phyloP scores from a whole-genome alignment of 306 rosid species.

The Ochetophila trinervis region DNA sequence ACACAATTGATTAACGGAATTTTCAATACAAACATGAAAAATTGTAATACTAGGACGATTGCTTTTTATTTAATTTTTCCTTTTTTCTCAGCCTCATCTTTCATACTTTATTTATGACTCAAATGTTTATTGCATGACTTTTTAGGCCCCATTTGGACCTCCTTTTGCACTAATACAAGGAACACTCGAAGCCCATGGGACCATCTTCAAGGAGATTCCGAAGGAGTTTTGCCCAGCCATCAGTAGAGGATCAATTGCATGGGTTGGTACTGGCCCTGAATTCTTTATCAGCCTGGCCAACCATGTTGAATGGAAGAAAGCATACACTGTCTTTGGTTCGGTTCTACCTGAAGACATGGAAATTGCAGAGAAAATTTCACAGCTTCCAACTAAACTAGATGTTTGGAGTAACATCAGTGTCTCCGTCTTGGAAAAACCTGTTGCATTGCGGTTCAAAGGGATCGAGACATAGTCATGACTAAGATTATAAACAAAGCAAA shows the following conservation, averaged over 20 bases:
- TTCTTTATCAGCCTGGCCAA: conserved; percentile 79
- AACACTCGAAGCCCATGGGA: conserved; percentile 61
- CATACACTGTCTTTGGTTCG: conserved; percentile 62
- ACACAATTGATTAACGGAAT: neutral
- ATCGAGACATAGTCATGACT: conserved; percentile 24
- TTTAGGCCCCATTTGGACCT: conserved; percentile 78
- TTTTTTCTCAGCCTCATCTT: neutral
- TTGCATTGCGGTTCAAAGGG: conserved; percentile 37
- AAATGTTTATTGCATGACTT: conserved; percentile 10
- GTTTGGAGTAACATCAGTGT: conserved; percentile 52
- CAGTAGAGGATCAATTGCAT: conserved; percentile 72
- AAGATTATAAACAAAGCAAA: neutral
- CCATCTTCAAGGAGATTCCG: conserved; percentile 50
- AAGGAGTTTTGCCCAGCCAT: conserved; percentile 38
- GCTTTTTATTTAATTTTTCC: neutral
- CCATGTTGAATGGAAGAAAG: conserved; percentile 63
- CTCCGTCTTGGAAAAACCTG: conserved; percentile 56
- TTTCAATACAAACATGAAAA: too few species aligned
- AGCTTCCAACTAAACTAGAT: conserved; percentile 52
- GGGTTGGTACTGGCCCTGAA: conserved; percentile 82
- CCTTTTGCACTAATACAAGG: conserved; percentile 88
- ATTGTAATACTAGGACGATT: neutral
- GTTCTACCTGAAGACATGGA: conserved; percentile 65
- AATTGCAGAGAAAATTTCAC: conserved; percentile 55
- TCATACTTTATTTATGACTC: conserved; percentile 6